Conservation (phyloP, 345 rosid species). For the Kernera saxatilis region DNA sequence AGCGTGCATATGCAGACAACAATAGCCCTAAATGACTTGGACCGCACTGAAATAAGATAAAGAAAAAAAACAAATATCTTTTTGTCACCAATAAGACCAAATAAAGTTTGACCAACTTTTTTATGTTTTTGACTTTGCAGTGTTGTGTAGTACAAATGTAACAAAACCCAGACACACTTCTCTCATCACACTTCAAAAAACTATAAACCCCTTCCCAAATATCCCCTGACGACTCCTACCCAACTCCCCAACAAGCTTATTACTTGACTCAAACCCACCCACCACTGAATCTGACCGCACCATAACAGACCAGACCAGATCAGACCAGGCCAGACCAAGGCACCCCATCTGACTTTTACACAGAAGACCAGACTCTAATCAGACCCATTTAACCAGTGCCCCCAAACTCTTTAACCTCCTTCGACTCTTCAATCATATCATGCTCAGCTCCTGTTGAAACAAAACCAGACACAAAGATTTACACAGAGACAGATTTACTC, state of each 20-base stretch:
- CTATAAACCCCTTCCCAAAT: slow-evolving; percentile 10
- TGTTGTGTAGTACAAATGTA: slow-evolving; percentile 19
- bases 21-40: slow-evolving; percentile 18
- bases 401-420: slow-evolving; percentile 1
- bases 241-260: slow-evolving; percentile 29
- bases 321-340: slow-evolving; percentile 3
- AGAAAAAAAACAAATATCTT: background rate
- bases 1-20: slow-evolving; percentile 21
- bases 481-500: background rate
- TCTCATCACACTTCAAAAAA: slow-evolving; percentile 10
- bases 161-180: slow-evolving; percentile 13
- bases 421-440: slow-evolving; percentile 14
- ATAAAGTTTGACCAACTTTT: slow-evolving; percentile 30
- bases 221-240: slow-evolving; percentile 30
- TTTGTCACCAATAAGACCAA: slow-evolving; percentile 17
- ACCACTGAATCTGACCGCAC: slow-evolving; percentile 9
- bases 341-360: slow-evolving; percentile 24
- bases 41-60: slow-evolving; percentile 11
- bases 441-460: slow-evolving; percentile 16
- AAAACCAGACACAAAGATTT: slow-evolving; percentile 16
- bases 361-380: slow-evolving; percentile 25
- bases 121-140: slow-evolving; percentile 25
- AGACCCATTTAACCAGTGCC: slow-evolving; percentile 20
- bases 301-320: slow-evolving; percentile 2
- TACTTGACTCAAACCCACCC: slow-evolving; percentile 25